These are phyloP conservation scores for Agrostemma githago DNA, from an alignment of 148 eudicot species.

Conservation along the genomic window DNA sequence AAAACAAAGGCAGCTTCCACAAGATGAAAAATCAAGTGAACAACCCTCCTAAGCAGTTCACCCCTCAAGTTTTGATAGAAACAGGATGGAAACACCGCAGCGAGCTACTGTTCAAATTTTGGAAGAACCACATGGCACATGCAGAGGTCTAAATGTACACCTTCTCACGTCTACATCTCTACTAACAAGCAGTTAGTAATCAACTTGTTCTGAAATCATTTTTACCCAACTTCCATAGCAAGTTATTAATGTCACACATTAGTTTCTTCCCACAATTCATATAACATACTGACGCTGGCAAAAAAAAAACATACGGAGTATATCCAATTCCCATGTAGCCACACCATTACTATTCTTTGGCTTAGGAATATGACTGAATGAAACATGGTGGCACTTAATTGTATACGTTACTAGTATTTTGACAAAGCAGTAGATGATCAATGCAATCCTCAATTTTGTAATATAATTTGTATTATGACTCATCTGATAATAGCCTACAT, in stretches of 20 bases:
- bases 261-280: not conserved
- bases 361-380: not conserved
- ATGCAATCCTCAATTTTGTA: not conserved
- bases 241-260: not conserved
- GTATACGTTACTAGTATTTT: not conserved
- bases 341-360: too few species aligned
- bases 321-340: not conserved
- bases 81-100: not conserved
- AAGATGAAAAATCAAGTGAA: too few species aligned
- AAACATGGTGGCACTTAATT: not conserved
- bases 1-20: too few species aligned
- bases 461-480: not conserved
- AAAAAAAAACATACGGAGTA: too few species aligned
- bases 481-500: not conserved
- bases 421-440: not conserved
- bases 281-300: too few species aligned
- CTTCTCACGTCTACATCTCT: not conserved
- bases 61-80: not conserved
- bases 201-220: not conserved
- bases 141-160: not conserved
- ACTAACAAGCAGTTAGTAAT: not conserved
- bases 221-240: not conserved
- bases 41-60: not conserved
- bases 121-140: not conserved
- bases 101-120: not conserved